phyloP scores from a whole-genome alignment of 2,329 filamentous ascomycete species.

The Alternaria atra region DNA sequence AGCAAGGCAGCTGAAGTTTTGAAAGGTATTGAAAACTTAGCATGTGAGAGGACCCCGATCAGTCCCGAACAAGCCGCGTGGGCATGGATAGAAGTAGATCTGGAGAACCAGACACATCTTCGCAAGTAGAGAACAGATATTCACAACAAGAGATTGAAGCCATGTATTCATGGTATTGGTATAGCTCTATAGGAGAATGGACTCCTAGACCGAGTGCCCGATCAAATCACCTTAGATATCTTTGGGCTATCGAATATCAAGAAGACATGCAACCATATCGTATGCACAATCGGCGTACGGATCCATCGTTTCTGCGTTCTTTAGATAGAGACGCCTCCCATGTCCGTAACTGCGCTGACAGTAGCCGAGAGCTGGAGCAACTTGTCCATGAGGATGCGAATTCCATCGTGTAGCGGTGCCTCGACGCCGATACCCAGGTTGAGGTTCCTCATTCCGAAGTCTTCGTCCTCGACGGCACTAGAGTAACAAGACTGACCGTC shows the following conservation, averaged over 20 bases:
- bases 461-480: slow-evolving; percentile 12
- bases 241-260: not conserved
- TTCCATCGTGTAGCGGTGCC: slow-evolving; percentile 25
- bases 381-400: slow-evolving; percentile 32
- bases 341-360: slow-evolving; percentile 25
- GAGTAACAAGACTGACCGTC: slow-evolving; percentile 29
- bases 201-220: not conserved
- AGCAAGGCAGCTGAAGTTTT: slow-evolving; percentile 30
- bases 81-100: not conserved
- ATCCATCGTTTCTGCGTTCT: not conserved
- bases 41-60: not conserved
- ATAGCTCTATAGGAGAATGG: not conserved
- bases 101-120: not conserved
- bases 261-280: not conserved
- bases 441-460: slow-evolving; percentile 14
- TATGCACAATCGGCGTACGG: not conserved
- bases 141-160: not conserved
- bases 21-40: not conserved
- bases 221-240: not conserved
- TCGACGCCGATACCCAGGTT: slow-evolving; percentile 8
- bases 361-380: slow-evolving; percentile 41
- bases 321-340: slow-evolving; percentile 13
- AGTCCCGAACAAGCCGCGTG: not conserved
- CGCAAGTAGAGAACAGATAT: not conserved
- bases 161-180: not conserved